Conservation (phyloP, 352 stramenopile genomes). For the Pythium monospermum region DNA sequence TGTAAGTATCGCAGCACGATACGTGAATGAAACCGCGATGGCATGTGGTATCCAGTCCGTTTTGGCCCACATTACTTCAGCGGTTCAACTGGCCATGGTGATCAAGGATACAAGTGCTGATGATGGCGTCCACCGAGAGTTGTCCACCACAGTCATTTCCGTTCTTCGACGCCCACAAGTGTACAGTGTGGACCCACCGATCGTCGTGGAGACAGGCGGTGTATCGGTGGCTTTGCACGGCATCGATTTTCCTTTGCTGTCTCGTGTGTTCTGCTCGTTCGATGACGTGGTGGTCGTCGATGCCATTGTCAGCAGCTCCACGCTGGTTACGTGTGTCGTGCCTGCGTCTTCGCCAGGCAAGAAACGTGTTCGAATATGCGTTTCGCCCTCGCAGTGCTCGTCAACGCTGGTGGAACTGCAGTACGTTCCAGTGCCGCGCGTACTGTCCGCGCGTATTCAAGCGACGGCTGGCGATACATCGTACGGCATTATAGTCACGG, state of each 20-base stretch:
- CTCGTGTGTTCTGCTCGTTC: neutral
- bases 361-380: neutral
- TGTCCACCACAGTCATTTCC: neutral
- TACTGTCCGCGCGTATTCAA: neutral
- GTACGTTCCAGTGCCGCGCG: neutral
- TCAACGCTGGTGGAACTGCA: neutral
- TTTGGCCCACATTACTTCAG: neutral
- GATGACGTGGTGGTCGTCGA: neutral
- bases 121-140: no score
- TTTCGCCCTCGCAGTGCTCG: neutral
- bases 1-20: neutral
- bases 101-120: neutral
- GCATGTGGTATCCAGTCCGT: neutral
- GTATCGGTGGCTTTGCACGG: neutral
- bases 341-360: conserved; percentile 1
- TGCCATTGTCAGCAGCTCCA: neutral
- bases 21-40: neutral
- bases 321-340: neutral
- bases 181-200: neutral
- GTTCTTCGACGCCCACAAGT: neutral
- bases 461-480: no score
- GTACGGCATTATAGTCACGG: neutral
- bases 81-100: neutral
- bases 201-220: neutral
- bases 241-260: neutral